phyloP scores from a whole-genome alignment of 2,329 filamentous ascomycete species.

The Penicillium paneum region DNA sequence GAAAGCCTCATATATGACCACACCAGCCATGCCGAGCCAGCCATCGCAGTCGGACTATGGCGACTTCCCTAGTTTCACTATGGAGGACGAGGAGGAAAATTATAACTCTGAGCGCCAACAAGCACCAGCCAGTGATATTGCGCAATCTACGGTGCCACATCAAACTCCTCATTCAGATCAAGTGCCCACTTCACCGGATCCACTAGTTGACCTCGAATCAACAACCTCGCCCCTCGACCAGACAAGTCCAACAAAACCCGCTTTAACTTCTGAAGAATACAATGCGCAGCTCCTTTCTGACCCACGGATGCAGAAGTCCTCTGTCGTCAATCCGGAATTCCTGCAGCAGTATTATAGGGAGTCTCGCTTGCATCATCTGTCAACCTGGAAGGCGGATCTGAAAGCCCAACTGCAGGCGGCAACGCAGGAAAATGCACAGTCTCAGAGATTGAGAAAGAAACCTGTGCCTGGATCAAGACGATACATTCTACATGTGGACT shows the following conservation, averaged over 20 bases:
- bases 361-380: conserved; percentile 89
- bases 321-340: conserved; percentile 88
- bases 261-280: conserved; percentile 84
- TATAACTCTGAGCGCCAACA: not conserved
- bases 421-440: conserved; percentile 63
- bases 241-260: conserved; percentile 33
- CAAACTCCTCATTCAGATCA: not conserved
- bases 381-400: conserved; percentile 92
- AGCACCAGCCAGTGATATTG: not conserved
- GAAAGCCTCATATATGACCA: conserved; percentile 27
- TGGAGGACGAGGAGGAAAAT: not conserved
- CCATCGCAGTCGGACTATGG: conserved; percentile 46
- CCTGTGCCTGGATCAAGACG: conserved; percentile 62
- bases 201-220: not conserved
- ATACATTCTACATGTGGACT: conserved; percentile 94
- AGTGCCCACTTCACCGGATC: not conserved
- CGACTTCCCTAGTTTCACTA: conserved; percentile 35
- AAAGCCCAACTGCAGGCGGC: conserved; percentile 84
- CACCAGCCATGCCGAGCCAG: conserved; percentile 7
- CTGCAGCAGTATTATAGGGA: conserved; percentile 93
- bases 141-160: not conserved
- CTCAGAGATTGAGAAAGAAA: conserved; percentile 49
- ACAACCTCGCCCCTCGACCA: conserved; percentile 1
- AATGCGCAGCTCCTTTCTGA: conserved; percentile 82
- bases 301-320: conserved; percentile 80